A percentile compares a stretch with the other conserved stretches of the same genome.
Evolutionary conservation across 306 rosid genomes (phyloP).

Genomic region (Rosa lucieae): DNA sequence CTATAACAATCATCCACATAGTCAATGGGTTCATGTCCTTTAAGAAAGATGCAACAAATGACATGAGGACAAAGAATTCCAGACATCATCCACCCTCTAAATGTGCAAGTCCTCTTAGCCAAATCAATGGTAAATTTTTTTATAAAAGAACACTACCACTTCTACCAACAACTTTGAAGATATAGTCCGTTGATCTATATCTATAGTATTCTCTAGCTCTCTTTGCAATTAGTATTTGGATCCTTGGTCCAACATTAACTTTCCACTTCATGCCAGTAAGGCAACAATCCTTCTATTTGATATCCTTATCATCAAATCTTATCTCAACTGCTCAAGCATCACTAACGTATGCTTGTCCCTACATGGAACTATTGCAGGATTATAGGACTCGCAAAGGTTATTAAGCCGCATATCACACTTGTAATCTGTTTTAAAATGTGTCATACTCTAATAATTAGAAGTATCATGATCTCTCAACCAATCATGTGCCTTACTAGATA

Average conservation of each 20-base stretch:
- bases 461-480: not conserved
- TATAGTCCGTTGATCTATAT: too few relatives aligned
- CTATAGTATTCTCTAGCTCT: not conserved
- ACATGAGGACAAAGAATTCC: not conserved
- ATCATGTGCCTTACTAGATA: not conserved
- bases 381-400: not conserved
- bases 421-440: not conserved
- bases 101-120: not conserved
- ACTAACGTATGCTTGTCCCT: not conserved
- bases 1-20: not conserved
- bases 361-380: not conserved
- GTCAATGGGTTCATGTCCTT: not conserved
- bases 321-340: not conserved
- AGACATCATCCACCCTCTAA: not conserved
- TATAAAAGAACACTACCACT: not conserved
- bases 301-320: not conserved
- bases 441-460: not conserved
- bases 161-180: not conserved
- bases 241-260: not conserved
- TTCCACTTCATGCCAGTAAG: not conserved
- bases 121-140: not conserved
- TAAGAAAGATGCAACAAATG: not conserved
- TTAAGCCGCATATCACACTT: not conserved
- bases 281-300: not conserved
- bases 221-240: not conserved